phyloP scores from a whole-genome alignment of 257 asterid species.

The Gardenia jasminoides region DNA sequence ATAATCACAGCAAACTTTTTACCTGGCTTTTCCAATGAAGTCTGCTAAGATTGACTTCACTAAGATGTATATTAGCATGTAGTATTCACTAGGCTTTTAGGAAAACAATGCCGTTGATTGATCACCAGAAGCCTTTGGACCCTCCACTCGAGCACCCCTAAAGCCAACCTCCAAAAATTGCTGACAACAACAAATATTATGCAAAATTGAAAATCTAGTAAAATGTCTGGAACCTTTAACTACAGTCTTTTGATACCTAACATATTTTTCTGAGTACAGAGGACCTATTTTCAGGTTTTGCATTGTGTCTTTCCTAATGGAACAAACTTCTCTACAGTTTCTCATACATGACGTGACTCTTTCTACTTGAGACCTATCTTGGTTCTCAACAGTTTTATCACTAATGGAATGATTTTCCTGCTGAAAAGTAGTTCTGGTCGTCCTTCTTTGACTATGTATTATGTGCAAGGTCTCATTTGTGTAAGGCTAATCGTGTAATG shows the following conservation, averaged over 20 bases:
- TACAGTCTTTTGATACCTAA: background rate
- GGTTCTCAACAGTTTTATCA: background rate
- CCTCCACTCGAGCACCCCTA: background rate
- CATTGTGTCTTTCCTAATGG: background rate
- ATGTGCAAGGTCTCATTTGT: background rate
- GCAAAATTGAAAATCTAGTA: background rate
- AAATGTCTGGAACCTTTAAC: background rate
- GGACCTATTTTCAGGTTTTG: background rate
- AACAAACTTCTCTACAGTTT: background rate
- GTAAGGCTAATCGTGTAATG: background rate
- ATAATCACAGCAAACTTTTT: background rate
- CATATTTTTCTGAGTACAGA: background rate
- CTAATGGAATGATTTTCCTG: background rate
- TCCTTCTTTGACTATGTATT: background rate
- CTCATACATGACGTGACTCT: background rate
- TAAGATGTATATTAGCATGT: background rate
- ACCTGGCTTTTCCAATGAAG: background rate
- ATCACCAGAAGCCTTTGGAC: background rate
- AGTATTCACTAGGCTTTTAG: constrained; percentile 15
- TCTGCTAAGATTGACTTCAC: background rate
- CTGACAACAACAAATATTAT: background rate
- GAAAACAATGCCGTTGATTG: constrained; percentile 6
- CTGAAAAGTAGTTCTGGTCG: background rate
- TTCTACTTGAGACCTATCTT: background rate
- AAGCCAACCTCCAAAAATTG: background rate